A percentile compares a stretch with the other conserved stretches of the same genome.
phyloP scores from a whole-genome alignment of 371 early-diverging fungal species.

The Fennellomyces sp. region DNA sequence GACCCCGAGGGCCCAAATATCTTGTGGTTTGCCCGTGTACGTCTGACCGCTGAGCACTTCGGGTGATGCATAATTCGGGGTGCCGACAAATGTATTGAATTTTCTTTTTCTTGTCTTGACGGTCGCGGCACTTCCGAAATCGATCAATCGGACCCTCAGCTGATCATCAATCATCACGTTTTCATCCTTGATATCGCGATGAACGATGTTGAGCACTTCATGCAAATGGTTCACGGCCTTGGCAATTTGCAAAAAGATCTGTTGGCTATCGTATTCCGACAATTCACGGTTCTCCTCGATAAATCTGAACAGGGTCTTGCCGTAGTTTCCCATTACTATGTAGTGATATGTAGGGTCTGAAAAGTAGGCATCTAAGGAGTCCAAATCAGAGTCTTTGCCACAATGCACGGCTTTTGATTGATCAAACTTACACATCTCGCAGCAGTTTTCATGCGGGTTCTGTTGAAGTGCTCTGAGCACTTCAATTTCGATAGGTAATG shows the following conservation, averaged over 20 bases:
- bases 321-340: constrained; percentile 62
- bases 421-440: no score
- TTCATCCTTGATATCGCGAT: constrained; percentile 75
- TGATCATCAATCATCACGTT: constrained; percentile 65
- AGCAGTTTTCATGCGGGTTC: neutral
- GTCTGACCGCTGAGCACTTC: constrained; percentile 64
- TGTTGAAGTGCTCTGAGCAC: neutral
- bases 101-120: constrained; percentile 46
- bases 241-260: constrained; percentile 61
- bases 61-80: constrained; percentile 70
- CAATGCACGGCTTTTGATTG: no score
- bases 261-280: constrained; percentile 53
- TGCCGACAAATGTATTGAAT: constrained; percentile 74
- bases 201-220: constrained; percentile 60
- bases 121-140: constrained; percentile 74
- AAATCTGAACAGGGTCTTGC: constrained; percentile 72
- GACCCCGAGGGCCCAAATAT: constrained; percentile 82
- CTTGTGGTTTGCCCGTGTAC: constrained; percentile 73
- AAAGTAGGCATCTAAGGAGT: constrained; percentile 45
- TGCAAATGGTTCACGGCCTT: constrained; percentile 70
- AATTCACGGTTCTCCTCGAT: constrained; percentile 62
- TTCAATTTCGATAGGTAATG: neutral
- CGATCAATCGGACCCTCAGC: constrained; percentile 59
- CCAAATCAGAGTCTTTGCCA: no score
- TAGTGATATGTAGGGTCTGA: constrained; percentile 67